These are phyloP conservation scores for Penicillium argentinense DNA, from an alignment of 495 filamentous ascomycete species.

Conservation along the genomic window DNA sequence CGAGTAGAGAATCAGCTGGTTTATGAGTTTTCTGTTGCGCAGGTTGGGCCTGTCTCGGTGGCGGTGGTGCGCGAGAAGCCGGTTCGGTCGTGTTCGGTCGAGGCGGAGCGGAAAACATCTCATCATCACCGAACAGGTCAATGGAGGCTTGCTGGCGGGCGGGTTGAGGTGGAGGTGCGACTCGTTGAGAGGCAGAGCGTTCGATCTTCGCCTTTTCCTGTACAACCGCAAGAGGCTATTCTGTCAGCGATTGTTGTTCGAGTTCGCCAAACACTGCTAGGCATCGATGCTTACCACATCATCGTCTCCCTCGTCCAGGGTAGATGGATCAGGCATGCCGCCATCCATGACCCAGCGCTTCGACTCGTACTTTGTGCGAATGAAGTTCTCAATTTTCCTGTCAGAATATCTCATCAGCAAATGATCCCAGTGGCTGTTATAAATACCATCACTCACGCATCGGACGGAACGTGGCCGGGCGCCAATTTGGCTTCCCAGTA, in stretches of 20 bases:
- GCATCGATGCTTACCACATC: conserved; percentile 62
- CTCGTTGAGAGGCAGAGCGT: conserved; percentile 55
- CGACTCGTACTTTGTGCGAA: conserved; percentile 96
- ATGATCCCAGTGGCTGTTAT: background rate
- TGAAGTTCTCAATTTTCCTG: conserved; percentile 98
- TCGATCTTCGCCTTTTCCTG: conserved; percentile 72
- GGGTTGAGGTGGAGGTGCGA: conserved; percentile 44
- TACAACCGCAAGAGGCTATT: conserved; percentile 69
- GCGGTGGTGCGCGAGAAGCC: conserved; percentile 48
- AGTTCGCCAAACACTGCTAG: no score
- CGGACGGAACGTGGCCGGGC: conserved; percentile 89
- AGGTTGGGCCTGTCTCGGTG: conserved; percentile 49
- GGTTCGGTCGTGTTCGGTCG: conserved; percentile 69
- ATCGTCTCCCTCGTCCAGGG: conserved; percentile 79
- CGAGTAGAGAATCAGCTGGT: conserved; percentile 81
- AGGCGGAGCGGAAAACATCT: conserved; percentile 57
- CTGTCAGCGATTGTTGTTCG: conserved; percentile 20
- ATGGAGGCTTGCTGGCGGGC: conserved; percentile 47
- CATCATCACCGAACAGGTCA: conserved; percentile 66
- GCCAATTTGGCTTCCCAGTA: conserved; percentile 97
- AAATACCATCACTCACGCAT: conserved; percentile 59
- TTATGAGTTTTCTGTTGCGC: conserved; percentile 61
- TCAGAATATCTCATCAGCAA: conserved; percentile 4
- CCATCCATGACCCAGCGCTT: conserved; percentile 99
- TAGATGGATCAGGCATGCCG: conserved; percentile 83